Percentiles rank a stretch among this genome's conserved stretches.
These are phyloP conservation scores for Diaporthe destruens DNA, from an alignment of 2,329 filamentous ascomycete genomes.

Conservation along the genomic window DNA sequence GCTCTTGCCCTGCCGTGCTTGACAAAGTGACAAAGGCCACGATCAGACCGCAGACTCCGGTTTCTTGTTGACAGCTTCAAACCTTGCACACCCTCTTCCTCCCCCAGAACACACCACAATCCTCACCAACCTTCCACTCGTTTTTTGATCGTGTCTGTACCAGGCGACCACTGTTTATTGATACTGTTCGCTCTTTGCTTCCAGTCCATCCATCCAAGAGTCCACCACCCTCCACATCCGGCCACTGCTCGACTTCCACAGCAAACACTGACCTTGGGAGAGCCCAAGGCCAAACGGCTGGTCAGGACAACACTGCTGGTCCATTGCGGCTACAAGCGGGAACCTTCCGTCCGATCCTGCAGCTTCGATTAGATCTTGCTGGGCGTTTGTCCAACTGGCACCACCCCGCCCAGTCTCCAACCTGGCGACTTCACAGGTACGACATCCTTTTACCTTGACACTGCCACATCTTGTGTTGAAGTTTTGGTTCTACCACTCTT, in stretches of 20 bases:
- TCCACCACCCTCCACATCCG: background rate
- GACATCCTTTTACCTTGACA: background rate
- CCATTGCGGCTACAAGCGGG: background rate
- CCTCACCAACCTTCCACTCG: conserved; percentile 39
- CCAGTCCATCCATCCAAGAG: conserved; percentile 12
- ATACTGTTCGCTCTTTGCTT: conserved; percentile 38
- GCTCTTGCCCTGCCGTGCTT: background rate
- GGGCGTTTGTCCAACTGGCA: background rate
- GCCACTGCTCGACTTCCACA: background rate
- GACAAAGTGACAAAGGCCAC: background rate
- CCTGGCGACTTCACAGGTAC: background rate
- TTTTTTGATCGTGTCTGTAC: conserved; percentile 41
- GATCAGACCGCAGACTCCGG: background rate
- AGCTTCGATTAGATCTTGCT: background rate
- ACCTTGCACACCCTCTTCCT: background rate
- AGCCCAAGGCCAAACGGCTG: background rate
- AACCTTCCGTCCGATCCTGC: background rate
- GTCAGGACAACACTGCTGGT: background rate
- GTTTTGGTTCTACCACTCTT: background rate
- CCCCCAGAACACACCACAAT: conserved; percentile 24
- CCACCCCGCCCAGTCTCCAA: background rate
- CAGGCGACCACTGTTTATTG: conserved; percentile 36
- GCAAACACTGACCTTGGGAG: background rate
- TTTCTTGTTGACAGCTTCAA: conserved; percentile 15
- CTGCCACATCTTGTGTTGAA: conserved; percentile 1